Base-by-base conservation (phyloP, 371 early-diverging fungal species). In the Apophysomyces variabilis region DNA sequence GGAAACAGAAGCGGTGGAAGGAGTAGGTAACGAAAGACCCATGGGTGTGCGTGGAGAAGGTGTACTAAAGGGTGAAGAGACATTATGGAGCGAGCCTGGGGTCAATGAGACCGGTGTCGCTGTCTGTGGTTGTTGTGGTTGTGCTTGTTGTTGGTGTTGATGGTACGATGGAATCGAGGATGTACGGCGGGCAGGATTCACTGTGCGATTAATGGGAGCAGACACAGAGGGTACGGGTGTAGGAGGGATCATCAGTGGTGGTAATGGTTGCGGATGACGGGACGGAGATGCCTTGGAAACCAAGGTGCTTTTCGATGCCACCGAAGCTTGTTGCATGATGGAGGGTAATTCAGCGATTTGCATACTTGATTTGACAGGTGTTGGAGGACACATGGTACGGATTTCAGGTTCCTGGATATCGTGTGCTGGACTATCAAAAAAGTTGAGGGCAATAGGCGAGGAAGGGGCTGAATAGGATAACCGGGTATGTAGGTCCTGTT, bases 191-290 rank as follows among this genome's bases (percentile, higher is more conserved):
- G 18, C 54, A 50, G 54, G 54, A 9, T 50, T 50, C 21, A 50
- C 21, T 50, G 54, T 21, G 21, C 54, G 54, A 5, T 50, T 50
- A 11, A 26, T 50, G 21, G 54, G 54, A 4, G 54, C 54, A 8
- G 54, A 50, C 54, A 62, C 46, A 46, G 76, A 66, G 18, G 61
- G 66, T 11, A 67, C 61, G 9, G 71, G 73, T 1, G 78, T 65
- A 6, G 70, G 70, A 11, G 74, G 74, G 36, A 74, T 74, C 36
- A 75, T 71, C 43, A 75, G 69, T 4, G 75, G 75, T 36, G 75
- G 62, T 21, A 75, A 47, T 13, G 74, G 74, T 47, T 69, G 74
- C 6, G 75, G 75, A 62, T 70, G 71, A 12, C 66, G 66, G 38
- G 54, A 50, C 0, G 54, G 54, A 21, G 21, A 11, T 21, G 54